Evolutionary conservation across 2,329 filamentous ascomycete species (phyloP), one percentile per base, ranked within the genome.

Genomic region (Pseudogymnoascus verrucosus): DNA sequence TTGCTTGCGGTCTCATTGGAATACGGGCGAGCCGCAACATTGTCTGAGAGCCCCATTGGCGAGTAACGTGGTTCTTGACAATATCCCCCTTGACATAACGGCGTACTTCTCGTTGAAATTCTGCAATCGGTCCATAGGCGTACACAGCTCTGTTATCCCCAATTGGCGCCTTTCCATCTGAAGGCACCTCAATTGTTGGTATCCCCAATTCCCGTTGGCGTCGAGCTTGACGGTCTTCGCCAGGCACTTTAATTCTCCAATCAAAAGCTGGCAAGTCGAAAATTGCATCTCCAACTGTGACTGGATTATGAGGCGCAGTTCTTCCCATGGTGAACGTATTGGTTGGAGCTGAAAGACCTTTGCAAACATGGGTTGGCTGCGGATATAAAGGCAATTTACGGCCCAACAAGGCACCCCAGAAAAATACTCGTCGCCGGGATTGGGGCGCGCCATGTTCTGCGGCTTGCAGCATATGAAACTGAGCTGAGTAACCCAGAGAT

Each of bases 401-500:
- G 1, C 66, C 66, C 16, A 64, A 47, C 5, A 65, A 34, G 5
- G 65, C 42, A 3, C 65, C 69, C 68, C 66, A 69, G 19, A 70
- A 47, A 4, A 71, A 65, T 0, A 67, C 62, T 21, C 68, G 62
- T 10, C 7, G 57, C 12, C 68, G 64, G 1, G 62, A 63, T 10
- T 68, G 67, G 0, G 69, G 68, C 6, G 39, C 23, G 3, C 63
- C 62, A 23, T 64, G 65, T 16, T 67, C 64, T 12, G 42, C 66
- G 23, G 64, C 65, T 28, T 70, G 64, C 1, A 70, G 36, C 7
- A 65, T 6, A 4, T 64, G 62, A 28, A 51, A 62, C n/a, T 69
- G 68, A 3, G 62, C 65, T 60, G 69, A 66, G 31, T 71, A 71
- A 2, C 68, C 68, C 26, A 70, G 10, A 1, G 57, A 62, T 19